These are phyloP conservation scores for Knoxdaviesia capensis DNA, from an alignment of 2,329 filamentous ascomycete genomes.

Conservation along the genomic window DNA sequence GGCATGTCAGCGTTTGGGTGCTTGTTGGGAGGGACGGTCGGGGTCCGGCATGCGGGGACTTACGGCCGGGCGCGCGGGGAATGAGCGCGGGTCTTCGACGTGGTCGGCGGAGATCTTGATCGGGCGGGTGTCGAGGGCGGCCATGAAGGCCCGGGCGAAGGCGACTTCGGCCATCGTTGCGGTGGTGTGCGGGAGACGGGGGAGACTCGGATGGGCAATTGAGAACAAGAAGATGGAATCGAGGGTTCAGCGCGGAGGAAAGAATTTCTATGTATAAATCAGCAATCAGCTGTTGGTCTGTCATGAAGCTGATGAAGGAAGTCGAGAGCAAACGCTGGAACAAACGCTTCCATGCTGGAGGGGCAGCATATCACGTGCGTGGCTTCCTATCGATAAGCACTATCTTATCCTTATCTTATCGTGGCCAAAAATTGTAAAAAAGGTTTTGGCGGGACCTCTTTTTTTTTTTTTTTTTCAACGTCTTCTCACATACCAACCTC, in stretches of 20 bases:
- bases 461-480: slow-evolving; percentile 5
- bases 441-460: slow-evolving; percentile 18
- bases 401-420: too few species aligned
- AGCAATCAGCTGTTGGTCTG: too few species aligned
- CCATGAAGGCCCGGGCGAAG: slow-evolving; percentile 71
- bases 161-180: slow-evolving; percentile 55
- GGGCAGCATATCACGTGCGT: not conserved
- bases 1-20: slow-evolving; percentile 5
- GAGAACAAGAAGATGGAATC: not conserved
- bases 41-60: slow-evolving; percentile 3
- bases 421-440: slow-evolving; percentile 8
- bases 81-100: slow-evolving; percentile 66
- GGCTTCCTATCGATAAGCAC: not conserved
- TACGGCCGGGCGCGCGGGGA: slow-evolving; percentile 61
- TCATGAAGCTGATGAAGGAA: too few species aligned
- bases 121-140: slow-evolving; percentile 57
- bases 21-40: slow-evolving; percentile 1
- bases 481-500: not conserved
- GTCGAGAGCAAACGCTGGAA: too few species aligned
- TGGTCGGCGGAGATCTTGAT: slow-evolving; percentile 74
- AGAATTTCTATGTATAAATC: too few species aligned
- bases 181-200: not conserved
- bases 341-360: not conserved
- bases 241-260: too few species aligned
- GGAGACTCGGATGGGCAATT: not conserved